Evolutionary conservation across 2,329 filamentous ascomycete genomes (phyloP), one percentile per base, ranked within the genome.

Genomic region (Fusarium pilosicola): DNA sequence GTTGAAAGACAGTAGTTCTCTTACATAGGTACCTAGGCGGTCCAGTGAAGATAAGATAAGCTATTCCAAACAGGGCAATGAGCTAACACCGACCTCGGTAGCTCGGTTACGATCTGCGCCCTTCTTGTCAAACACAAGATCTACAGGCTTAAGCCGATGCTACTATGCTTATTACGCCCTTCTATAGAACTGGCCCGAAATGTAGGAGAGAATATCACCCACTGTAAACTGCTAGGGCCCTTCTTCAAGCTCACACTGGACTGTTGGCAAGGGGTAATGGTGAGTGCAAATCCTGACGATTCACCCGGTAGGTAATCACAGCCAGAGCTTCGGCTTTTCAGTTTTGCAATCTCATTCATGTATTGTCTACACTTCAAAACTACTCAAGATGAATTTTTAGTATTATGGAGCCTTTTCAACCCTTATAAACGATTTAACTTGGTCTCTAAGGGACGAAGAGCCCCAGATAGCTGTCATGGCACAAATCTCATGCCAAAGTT

Each of bases 401-500:
- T 39, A 3, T 39, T 20, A 13, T 22, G 18, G 11, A 28, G 18
- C 26, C 8, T 6, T 10, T 5, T 6, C 8, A 15, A 6, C 18
- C 20, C 13, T 15, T 22, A 13, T 28, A 13, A 12, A 4, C 9
- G 8, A 11, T 11, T 4, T 12, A 14, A 15, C 9, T 28, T 12
- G 13, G 17, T 14, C 12, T 34, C 3, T 2, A 14, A 34, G 14
- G 8, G 4, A 34, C 30, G 8, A 24, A 34, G 9, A 34, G n/a
- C 1, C 30, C 6, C 2, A 8, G n/a, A 11, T 2, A 34, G 2
- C 2, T 39, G 10, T 3, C 1, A 3, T 6, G 14, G 7, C 24
- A 41, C 20, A 9, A 12, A 7, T 6, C 7, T 69, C 18, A 71
- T 22, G 46, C 3, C 8, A 71, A 30, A 4, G 30, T 24, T 17